phyloP scores from a whole-genome alignment of 306 rosid genomes.

The Cucumis cinereus region DNA sequence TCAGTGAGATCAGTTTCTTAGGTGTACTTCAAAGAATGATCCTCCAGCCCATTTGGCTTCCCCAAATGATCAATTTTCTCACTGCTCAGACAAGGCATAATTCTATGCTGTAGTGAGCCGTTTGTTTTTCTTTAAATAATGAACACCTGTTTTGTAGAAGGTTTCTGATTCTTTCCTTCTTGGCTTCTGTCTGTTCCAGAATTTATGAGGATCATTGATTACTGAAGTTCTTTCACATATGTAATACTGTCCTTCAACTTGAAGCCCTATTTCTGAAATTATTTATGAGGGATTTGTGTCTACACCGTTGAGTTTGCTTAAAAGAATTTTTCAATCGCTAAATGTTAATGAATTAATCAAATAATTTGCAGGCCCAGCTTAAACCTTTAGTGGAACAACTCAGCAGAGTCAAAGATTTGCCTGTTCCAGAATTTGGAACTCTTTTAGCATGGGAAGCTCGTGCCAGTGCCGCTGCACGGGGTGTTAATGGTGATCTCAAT shows the following conservation, averaged over 20 bases:
- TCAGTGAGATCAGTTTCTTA: too few relatives aligned
- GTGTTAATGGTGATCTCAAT: constrained; percentile 54
- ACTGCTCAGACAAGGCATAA: background rate
- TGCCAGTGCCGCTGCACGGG: constrained; percentile 75
- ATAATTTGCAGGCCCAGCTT: constrained; percentile 57
- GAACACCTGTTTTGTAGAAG: background rate
- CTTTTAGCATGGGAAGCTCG: constrained; percentile 98
- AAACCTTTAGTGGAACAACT: constrained; percentile 87
- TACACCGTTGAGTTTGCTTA: background rate
- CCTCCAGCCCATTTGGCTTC: too few relatives aligned
- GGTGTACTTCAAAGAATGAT: too few relatives aligned
- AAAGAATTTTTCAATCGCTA: background rate
- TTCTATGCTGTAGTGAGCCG: background rate
- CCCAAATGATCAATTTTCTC: too few relatives aligned
- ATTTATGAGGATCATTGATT: background rate
- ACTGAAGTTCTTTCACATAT: background rate
- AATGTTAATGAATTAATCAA: constrained; percentile 5
- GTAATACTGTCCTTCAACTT: background rate
- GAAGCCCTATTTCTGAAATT: background rate
- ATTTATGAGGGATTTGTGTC: background rate
- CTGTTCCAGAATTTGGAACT: constrained; percentile 81
- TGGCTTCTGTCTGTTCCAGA: background rate
- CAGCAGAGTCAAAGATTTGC: constrained; percentile 71
- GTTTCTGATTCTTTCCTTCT: background rate
- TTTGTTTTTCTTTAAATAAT: background rate